A percentile compares a stretch with the other conserved stretches of the same genome.
Evolutionary conservation across 768 basidiomycete species (phyloP).

Genomic region (Psilocybe sp.): DNA sequence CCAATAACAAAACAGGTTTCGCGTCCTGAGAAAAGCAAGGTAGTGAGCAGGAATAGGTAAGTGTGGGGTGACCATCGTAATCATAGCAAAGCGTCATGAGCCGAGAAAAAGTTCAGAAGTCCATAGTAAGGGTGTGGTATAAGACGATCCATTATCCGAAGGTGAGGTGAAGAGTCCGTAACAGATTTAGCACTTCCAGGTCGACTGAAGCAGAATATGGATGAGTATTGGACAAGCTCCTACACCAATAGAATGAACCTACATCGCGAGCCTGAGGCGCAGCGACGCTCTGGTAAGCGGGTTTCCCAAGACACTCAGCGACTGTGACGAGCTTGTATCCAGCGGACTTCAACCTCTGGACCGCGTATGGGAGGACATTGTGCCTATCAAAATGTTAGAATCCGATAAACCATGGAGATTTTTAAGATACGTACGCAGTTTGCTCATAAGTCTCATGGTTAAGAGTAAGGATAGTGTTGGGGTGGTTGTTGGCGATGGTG

Average conservation of each 20-base stretch:
- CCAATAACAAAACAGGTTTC: too few species aligned
- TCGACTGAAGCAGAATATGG: background rate
- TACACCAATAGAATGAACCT: slow-evolving; percentile 3
- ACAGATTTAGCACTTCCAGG: slow-evolving; percentile 2
- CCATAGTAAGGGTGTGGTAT: too few species aligned
- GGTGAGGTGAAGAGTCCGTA: too few species aligned
- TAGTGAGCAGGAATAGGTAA: too few species aligned
- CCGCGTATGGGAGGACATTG: slow-evolving; percentile 28
- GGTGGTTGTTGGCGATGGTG: slow-evolving; percentile 14
- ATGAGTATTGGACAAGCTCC: background rate
- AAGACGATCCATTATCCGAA: too few species aligned
- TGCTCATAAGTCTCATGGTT: slow-evolving; percentile 29
- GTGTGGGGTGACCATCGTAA: too few species aligned
- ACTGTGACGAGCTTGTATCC: slow-evolving; percentile 38
- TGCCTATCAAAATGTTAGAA: slow-evolving; percentile 12
- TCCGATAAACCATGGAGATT: slow-evolving; percentile 23
- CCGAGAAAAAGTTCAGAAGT: too few species aligned
- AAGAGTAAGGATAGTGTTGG: slow-evolving; percentile 27
- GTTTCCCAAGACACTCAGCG: slow-evolving; percentile 34
- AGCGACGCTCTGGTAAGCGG: slow-evolving; percentile 28
- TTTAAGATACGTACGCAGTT: slow-evolving; percentile 2
- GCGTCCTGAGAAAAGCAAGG: too few species aligned
- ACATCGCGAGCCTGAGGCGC: slow-evolving; percentile 21
- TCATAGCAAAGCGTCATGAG: too few species aligned
- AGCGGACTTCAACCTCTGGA: slow-evolving; percentile 22